phyloP scores from a whole-genome alignment of 73 alveolate genomes.

The Tetrahymena elliotti region DNA sequence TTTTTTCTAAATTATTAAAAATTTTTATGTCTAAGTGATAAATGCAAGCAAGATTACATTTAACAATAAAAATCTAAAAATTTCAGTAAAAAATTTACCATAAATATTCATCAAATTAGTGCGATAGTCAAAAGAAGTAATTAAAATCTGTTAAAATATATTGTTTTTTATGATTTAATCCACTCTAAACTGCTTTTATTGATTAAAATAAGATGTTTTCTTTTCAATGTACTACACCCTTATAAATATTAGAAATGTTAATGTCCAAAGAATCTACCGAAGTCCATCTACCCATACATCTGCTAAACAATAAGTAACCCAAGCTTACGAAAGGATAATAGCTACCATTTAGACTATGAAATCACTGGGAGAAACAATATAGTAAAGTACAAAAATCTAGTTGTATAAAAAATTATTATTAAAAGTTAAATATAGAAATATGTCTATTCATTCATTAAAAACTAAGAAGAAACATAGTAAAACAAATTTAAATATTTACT shows the following conservation, averaged over 20 bases:
- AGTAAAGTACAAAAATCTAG: not conserved
- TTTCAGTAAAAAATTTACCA: no score
- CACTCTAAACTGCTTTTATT: not conserved
- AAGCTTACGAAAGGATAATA: not conserved
- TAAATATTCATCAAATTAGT: not conserved
- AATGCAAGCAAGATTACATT: no score
- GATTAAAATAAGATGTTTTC: not conserved
- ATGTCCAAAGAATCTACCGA: not conserved
- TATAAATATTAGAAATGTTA: not conserved
- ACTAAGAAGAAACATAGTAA: not conserved
- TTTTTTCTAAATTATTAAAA: not conserved
- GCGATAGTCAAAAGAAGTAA: not conserved
- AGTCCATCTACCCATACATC: not conserved
- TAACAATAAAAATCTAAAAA: no score
- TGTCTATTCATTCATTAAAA: no score
- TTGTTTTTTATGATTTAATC: not conserved
- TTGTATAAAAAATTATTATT: not conserved
- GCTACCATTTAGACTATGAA: not conserved
- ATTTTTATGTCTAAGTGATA: not conserved
- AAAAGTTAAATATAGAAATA: not conserved
- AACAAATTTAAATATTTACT: not conserved
- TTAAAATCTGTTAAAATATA: not conserved
- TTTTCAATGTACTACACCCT: not conserved
- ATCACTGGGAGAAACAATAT: not conserved
- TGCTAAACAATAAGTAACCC: not conserved